Percentiles rank a stretch among this genome's conserved stretches.
Evolutionary conservation across 768 basidiomycete genomes (phyloP).

Genomic region (Hygrophorus pudorinus): DNA sequence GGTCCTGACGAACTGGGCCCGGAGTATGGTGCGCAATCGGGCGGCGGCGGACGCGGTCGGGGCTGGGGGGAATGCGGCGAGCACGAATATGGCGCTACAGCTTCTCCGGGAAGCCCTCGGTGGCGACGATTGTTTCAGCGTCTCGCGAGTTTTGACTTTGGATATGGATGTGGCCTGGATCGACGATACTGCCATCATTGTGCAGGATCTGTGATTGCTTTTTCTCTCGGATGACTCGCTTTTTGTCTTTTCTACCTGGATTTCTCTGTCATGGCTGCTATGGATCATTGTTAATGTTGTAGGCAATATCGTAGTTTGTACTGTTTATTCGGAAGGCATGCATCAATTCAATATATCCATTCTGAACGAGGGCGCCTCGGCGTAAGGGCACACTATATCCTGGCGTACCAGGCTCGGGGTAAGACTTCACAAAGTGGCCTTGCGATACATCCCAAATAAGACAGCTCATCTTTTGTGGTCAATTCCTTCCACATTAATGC

Average conservation of each 20-base stretch:
- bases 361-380: too few relatives aligned
- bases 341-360: too few relatives aligned
- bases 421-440: too few relatives aligned
- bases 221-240: background rate
- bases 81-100: conserved; percentile 43
- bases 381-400: too few relatives aligned
- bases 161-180: conserved; percentile 60
- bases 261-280: background rate
- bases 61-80: conserved; percentile 9
- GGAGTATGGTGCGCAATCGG: conserved; percentile 23
- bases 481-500: too few relatives aligned
- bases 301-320: too few relatives aligned
- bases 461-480: too few relatives aligned
- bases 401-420: too few relatives aligned
- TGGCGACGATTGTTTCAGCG: conserved; percentile 40
- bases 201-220: conserved; percentile 39
- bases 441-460: too few relatives aligned
- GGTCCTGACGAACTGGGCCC: conserved; percentile 45
- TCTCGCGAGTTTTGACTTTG: conserved; percentile 51
- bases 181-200: conserved; percentile 59
- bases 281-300: too few relatives aligned
- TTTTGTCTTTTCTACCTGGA: background rate
- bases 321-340: too few relatives aligned
- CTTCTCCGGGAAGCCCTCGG: conserved; percentile 49
- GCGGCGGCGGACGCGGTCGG: conserved; percentile 4